A percentile compares a stretch with the other conserved stretches of the same genome.
phyloP scores from a whole-genome alignment of 2,329 filamentous ascomycete species.

The Beauveria sp. region DNA sequence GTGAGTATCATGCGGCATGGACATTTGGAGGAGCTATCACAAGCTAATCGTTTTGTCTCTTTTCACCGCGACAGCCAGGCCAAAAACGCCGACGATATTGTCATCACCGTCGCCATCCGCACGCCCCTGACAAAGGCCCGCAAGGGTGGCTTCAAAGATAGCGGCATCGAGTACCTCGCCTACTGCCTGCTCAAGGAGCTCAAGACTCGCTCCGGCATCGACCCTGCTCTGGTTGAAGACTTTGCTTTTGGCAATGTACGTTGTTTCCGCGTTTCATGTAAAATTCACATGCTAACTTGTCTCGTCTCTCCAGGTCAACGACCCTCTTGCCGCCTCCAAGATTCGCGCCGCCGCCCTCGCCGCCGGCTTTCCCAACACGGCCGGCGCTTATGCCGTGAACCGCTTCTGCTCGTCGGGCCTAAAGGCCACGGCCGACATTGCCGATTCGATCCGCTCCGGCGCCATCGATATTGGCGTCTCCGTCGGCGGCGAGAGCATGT shows the following conservation, averaged over 20 bases:
- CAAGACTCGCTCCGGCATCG: constrained; percentile 63
- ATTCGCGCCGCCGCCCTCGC: constrained; percentile 80
- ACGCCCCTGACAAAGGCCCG: constrained; percentile 81
- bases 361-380: constrained; percentile 88
- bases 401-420: constrained; percentile 96
- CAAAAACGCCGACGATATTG: constrained; percentile 92
- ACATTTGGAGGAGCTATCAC: background rate
- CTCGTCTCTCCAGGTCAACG: constrained; percentile 54
- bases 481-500: constrained; percentile 86
- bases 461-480: constrained; percentile 84
- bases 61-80: constrained; percentile 74
- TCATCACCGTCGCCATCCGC: constrained; percentile 86
- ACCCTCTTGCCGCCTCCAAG: constrained; percentile 83
- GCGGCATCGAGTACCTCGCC: constrained; percentile 76
- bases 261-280: constrained; percentile 4
- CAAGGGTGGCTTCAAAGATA: constrained; percentile 96
- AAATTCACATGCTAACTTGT: background rate
- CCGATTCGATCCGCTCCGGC: constrained; percentile 72
- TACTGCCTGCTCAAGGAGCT: constrained; percentile 76
- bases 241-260: constrained; percentile 86
- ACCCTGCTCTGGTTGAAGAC: constrained; percentile 77
- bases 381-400: constrained; percentile 75
- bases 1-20: constrained; percentile 44
- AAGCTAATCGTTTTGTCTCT: constrained; percentile 4
- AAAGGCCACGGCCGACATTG: constrained; percentile 91